Base-by-base conservation (phyloP, 75 land plant genomes). In the Picea sitchensis region DNA sequence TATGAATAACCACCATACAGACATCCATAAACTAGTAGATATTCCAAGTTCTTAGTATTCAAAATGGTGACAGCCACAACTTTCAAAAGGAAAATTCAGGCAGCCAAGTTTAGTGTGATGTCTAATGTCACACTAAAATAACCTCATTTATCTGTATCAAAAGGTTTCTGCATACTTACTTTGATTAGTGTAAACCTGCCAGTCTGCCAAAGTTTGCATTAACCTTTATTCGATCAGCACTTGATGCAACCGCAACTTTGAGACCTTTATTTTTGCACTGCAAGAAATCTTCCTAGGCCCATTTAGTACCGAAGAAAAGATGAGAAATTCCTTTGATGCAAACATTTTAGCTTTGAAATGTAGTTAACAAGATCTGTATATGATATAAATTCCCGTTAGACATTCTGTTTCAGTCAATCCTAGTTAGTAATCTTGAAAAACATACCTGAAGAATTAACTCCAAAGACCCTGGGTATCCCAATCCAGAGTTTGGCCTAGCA, bases 211-310 rank as follows among this genome's bases (percentile, higher is more conserved):
- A 80, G 85, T 98, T 98, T 11, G 99, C 99, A 88, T 95, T 89
- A 56, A 98, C 94, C 85, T 95, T 98, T 74, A 96, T 82, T 36
- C 93, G 90, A 80, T 95, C 98, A 71, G 99, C 99, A 86, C 99
- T 98, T 15, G 98, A 98, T 75, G 99, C 99, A 79, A 98, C 96
- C 71, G 99, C 99, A 60, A 95, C 88, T 79, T 95, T 97, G 17
- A 97, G 90, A 11, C 99, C 98, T 34, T 81, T 88, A 54, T 65
- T 79, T 82, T 93, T 97, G 82, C 99, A 97, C 99, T 97, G 91
- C 58, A 72, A 78, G 38, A 31, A 47, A 61, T 54, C 20, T 5
- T 26, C 36, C 76, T 56, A 34, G 36, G 80, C 59, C 79, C 44
- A 47, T 32, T 68, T 26, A 79, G 18, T 30, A 78, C 58, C 60